Evolutionary conservation across 169 alveolate genomes (phyloP), one percentile per base, ranked within the genome.

Genomic region (Theileria parva): DNA sequence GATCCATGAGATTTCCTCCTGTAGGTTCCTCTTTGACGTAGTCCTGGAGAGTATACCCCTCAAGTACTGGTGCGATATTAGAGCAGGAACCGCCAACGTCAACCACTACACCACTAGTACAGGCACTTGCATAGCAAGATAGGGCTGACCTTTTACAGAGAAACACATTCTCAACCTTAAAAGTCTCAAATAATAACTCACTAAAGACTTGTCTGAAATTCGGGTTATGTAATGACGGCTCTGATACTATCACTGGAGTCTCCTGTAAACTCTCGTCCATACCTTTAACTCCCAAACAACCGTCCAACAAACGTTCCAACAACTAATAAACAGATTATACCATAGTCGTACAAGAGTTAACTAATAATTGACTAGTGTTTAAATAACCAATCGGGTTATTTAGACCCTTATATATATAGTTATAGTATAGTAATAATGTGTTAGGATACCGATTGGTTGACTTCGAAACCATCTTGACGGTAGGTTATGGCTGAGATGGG

Each of bases 81-180:
- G 88, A 86, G 64, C 92, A 89, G 48, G 91, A 74, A 64, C 88
- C 90, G 59, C 91, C 94, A n/a, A 89, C 89, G 72, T 86, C 85
- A 23, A 89, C 88, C 12, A 89, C 92, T 19, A 86, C 68, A 15
- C 88, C 92, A 39, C 92, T 86, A 64, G 88, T 79, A 57, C 89
- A 39, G 39, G 88, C 94, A 53, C 92, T 86, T 28, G 92, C 94
- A 57, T 89, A 89, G 65, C 94, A 89, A 2, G 91, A 53, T 37
- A 89, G 66, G 8, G 89, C 87, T 57, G 92, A 86, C 69, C 94
- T 76, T 68, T 85, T 89, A 25, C 92, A 86, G 68, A 89, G 44
- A 67, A 80, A 85, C 51, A 89, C 60, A 66, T 80, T 88, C 63
- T 77, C 85, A 12, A 89, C 94, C 73, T 86, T 81, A 32, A 80